Evolutionary conservation across 2,329 filamentous ascomycete species (phyloP).

Genomic region (Xylariaceae sp.): DNA sequence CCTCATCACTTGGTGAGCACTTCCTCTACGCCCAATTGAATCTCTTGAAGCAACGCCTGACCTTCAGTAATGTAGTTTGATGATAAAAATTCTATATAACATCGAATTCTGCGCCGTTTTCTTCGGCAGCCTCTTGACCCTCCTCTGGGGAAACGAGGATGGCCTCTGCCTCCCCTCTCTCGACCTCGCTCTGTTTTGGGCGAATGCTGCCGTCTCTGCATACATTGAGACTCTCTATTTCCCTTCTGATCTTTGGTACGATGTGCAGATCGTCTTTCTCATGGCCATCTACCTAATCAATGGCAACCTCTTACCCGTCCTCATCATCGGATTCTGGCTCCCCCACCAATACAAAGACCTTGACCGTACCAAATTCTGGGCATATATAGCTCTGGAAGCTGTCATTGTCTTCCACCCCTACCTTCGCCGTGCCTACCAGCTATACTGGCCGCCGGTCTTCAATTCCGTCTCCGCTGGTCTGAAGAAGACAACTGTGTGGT

Average conservation of each 20-base stretch:
- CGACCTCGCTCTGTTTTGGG: conserved; percentile 2
- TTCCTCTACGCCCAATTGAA: neutral
- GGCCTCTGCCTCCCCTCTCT: neutral
- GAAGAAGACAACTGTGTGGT: neutral
- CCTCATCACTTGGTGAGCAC: conserved; percentile 16
- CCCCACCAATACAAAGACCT: conserved; percentile 10
- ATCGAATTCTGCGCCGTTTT: neutral
- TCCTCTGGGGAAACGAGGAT: neutral
- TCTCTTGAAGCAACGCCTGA: neutral
- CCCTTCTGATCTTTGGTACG: neutral
- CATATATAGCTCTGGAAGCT: neutral
- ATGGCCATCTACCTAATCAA: neutral
- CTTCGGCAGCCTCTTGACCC: neutral
- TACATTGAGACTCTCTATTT: neutral
- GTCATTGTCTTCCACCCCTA: neutral
- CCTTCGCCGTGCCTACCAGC: neutral
- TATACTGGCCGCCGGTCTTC: conserved; percentile 1
- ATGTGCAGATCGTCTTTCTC: conserved; percentile 1
- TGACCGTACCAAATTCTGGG: conserved; percentile 1
- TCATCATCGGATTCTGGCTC: conserved; percentile 15
- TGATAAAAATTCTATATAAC: conserved; percentile 13
- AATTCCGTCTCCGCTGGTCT: neutral
- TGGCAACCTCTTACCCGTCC: conserved; percentile 4
- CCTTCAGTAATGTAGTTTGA: conserved; percentile 11
- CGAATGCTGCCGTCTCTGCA: neutral